A percentile compares a stretch with the other conserved stretches of the same genome.
Conservation (phyloP, 495 filamentous ascomycete genomes). For the Penicillium silybi region DNA sequence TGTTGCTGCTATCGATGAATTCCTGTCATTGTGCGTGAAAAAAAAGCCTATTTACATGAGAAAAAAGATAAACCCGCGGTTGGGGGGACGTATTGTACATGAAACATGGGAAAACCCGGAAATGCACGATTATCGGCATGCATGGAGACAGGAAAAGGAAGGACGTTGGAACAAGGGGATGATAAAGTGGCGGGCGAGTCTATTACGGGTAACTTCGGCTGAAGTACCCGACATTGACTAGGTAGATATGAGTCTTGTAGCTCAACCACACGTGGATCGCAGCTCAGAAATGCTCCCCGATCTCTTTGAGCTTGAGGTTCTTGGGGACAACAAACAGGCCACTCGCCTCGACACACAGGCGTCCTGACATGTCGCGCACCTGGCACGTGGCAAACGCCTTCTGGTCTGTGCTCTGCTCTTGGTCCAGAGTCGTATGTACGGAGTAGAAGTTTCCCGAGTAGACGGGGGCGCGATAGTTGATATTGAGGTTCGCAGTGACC, state of each 20-base stretch:
- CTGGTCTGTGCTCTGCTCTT: conserved; percentile 51
- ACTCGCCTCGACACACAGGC: conserved; percentile 51
- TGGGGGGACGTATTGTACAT: neutral
- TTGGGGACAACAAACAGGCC: conserved; percentile 64
- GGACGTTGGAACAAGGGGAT: neutral
- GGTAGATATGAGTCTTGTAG: neutral
- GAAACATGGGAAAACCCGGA: neutral
- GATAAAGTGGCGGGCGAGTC: neutral
- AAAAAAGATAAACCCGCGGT: neutral
- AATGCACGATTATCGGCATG: neutral
- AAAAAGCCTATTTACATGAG: conserved; percentile 3
- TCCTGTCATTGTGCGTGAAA: neutral
- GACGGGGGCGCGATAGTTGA: conserved; percentile 59
- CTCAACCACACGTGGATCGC: neutral
- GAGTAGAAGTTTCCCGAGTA: conserved; percentile 60
- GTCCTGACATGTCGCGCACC: conserved; percentile 50
- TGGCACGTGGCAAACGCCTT: conserved; percentile 59
- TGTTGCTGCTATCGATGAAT: neutral
- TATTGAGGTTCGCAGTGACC: conserved; percentile 61
- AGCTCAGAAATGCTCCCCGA: conserved; percentile 43
- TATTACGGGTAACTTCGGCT: neutral
- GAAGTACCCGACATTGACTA: neutral
- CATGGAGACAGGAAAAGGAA: neutral
- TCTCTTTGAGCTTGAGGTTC: conserved; percentile 38
- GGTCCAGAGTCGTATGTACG: conserved; percentile 48